phyloP scores from a whole-genome alignment of 1,139 yeast species.

The Yamadazyma jaroonii region DNA sequence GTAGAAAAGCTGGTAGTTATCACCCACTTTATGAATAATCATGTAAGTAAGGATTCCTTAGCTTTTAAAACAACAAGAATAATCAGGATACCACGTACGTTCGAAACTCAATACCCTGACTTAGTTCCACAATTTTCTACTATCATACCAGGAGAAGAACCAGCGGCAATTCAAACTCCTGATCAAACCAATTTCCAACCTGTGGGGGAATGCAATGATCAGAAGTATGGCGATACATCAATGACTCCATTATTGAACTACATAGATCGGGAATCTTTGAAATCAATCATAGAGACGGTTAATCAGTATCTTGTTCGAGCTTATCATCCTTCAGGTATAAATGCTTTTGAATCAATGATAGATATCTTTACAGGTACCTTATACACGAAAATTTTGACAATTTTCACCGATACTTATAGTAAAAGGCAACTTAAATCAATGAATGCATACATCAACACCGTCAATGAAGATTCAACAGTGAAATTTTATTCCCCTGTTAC shows the following conservation, averaged over 20 bases:
- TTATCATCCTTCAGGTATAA: conserved; percentile 34
- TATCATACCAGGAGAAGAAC: conserved; percentile 61
- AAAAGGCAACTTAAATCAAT: conserved; percentile 31
- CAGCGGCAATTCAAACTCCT: conserved; percentile 48
- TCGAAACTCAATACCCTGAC: conserved; percentile 28
- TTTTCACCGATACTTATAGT: conserved; percentile 17
- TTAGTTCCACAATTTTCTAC: conserved; percentile 59
- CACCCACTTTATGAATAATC: conserved; percentile 66
- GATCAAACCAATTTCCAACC: conserved; percentile 23
- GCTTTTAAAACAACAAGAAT: conserved; percentile 46
- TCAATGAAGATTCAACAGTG: conserved; percentile 36
- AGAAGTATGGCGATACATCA: conserved; percentile 51
- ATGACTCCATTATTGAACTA: conserved; percentile 51
- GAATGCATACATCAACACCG: conserved; percentile 42
- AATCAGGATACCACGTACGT: conserved; percentile 61
- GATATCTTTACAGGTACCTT: conserved; percentile 48
- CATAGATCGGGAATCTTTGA: conserved; percentile 33
- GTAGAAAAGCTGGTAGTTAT: conserved; percentile 37
- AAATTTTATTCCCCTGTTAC: conserved; percentile 51
- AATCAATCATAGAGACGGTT: conserved; percentile 38
- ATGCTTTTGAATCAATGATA: conserved; percentile 37
- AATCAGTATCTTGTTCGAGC: conserved; percentile 44
- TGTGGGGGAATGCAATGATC: conserved; percentile 38
- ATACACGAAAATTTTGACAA: conserved; percentile 18
- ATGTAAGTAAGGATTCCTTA: conserved; percentile 24